Base-by-base conservation (phyloP, 1,139 yeast species). In the Scheffersomyces segobiensis region DNA sequence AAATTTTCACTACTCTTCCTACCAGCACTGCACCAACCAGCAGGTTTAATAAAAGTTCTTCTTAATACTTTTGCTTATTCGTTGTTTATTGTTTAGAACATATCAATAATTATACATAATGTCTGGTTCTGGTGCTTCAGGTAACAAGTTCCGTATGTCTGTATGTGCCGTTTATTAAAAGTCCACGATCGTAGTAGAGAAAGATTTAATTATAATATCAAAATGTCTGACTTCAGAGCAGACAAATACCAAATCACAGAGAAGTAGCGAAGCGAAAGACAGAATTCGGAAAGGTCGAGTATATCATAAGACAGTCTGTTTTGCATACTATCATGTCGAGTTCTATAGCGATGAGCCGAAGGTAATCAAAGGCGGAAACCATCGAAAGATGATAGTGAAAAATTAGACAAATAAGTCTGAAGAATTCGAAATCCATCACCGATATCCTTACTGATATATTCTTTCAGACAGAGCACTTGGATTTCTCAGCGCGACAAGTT, bases 131-230 rank as follows among this genome's bases (percentile, higher is more conserved):
- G 96, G 96, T 87, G 96, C 97, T 87, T 92, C 97, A 85, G 99
- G 99, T 87, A 95, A 93, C 90, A 95, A 95, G 87, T 95, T 90
- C 91, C 93, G 97, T 87, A 91, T 93, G 93, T 92, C 98, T 83
- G 96, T 91, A 90, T 83, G 97, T 89, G 59, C 62, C 58, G 50
- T 57, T 52, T 51, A 32, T 32, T 32, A 32, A 12, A 2, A 32
- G 42, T 32, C 42, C 42, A 32, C 42, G 2, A 32, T 10, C 5
- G 42, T 32, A 32, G 42, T 32, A 32, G 42, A 32, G 42, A 24
- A 24, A 32, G 42, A 32, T 32, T 3, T 32, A 32, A 32, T 32
- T 3, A 32, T 32, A 32, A 12, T 32, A 3, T 32, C 42, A 32
- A 17, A 24, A 32, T 32, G 42, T 32, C 42, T 32, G 42, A 24